These are phyloP conservation scores for Penicillium sp. DNA, from an alignment of 2,329 filamentous ascomycete species.

Conservation along the genomic window DNA sequence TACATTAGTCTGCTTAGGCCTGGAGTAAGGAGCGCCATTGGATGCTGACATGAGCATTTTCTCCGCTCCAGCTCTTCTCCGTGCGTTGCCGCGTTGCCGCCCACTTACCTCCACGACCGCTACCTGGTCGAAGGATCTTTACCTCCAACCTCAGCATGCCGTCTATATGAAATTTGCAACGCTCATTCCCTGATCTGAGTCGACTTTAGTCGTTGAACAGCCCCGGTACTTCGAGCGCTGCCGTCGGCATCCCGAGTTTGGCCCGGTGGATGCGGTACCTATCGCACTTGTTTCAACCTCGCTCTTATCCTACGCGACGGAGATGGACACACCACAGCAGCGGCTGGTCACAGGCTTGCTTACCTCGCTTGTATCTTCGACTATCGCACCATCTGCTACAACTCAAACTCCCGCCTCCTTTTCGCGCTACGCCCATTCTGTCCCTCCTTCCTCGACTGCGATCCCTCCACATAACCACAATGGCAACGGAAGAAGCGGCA, in stretches of 20 bases:
- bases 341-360: constrained; percentile 30
- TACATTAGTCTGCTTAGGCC: background rate
- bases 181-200: constrained; percentile 7
- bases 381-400: constrained; percentile 22
- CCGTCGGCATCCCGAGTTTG: constrained; percentile 5
- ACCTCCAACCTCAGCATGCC: constrained; percentile 15
- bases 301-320: background rate
- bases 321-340: constrained; percentile 28
- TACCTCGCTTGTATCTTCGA: constrained; percentile 24
- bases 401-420: constrained; percentile 15
- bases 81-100: constrained; percentile 12
- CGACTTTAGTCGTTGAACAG: constrained; percentile 8
- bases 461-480: constrained; percentile 17
- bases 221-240: constrained; percentile 5
- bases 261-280: constrained; percentile 2
- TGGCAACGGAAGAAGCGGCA: constrained; percentile 20
- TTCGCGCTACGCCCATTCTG: constrained; percentile 12
- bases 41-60: constrained; percentile 24
- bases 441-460: constrained; percentile 13
- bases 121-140: constrained; percentile 3
- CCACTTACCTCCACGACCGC: constrained; percentile 7
- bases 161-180: constrained; percentile 16
- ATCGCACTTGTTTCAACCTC: background rate
- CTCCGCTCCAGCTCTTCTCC: constrained; percentile 15
- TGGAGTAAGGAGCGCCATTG: constrained; percentile 13